Evolutionary conservation across 2,329 filamentous ascomycete species (phyloP).

Genomic region (Anisogramma anomala): DNA sequence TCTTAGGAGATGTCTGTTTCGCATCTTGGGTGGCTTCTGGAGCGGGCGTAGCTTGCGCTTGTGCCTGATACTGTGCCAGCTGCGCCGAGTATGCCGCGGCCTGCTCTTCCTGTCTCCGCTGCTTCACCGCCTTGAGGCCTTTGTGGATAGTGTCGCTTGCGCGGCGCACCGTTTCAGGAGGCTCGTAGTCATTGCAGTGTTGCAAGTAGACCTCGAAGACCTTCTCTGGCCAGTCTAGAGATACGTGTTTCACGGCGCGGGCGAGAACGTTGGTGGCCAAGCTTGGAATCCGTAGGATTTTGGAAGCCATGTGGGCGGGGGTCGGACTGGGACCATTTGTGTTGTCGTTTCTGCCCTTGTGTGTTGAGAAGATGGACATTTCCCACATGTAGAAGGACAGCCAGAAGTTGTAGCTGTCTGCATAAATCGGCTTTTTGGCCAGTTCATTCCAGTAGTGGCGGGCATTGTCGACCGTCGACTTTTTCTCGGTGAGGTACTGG

Average conservation of each 20-base stretch:
- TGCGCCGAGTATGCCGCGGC: constrained; percentile 46
- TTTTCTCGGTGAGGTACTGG: constrained; percentile 79
- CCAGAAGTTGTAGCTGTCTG: constrained; percentile 87
- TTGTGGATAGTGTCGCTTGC: constrained; percentile 65
- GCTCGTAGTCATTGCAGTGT: constrained; percentile 85
- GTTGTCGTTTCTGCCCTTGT: constrained; percentile 29
- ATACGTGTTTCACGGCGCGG: constrained; percentile 51
- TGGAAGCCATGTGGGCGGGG: constrained; percentile 24
- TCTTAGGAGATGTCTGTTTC: constrained; percentile 31
- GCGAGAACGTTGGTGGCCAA: constrained; percentile 66
- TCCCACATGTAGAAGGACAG: constrained; percentile 86
- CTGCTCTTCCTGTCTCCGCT: constrained; percentile 55
- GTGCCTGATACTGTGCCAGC: constrained; percentile 24
- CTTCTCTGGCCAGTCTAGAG: constrained; percentile 66
- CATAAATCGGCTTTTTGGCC: constrained; percentile 48
- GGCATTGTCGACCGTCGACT: constrained; percentile 64
- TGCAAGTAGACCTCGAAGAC: constrained; percentile 62
- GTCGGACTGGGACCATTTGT: constrained; percentile 36
- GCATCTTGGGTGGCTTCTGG: constrained; percentile 24
- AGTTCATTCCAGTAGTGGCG: constrained; percentile 67
- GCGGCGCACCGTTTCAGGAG: constrained; percentile 59
- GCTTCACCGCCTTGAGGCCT: constrained; percentile 49
- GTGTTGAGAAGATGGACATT: constrained; percentile 49
- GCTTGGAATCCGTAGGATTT: constrained; percentile 48
- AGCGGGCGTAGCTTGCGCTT: constrained; percentile 23